Conservation (phyloP, 2,329 filamentous ascomycete species). For the Ploettnerulaceae sp. region DNA sequence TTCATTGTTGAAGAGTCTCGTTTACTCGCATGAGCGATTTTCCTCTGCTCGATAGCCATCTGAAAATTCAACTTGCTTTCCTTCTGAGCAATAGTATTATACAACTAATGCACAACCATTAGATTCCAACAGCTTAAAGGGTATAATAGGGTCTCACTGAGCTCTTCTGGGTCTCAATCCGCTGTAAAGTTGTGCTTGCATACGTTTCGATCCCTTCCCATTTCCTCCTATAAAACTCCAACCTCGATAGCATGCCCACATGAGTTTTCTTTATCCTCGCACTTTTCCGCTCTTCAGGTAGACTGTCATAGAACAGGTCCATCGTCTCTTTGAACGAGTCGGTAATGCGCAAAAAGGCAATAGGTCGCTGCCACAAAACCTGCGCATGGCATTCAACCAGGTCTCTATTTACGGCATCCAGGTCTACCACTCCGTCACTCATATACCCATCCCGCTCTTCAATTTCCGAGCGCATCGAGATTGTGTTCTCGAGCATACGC, state of each 20-base stretch:
- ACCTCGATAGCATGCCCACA: slow-evolving; percentile 46
- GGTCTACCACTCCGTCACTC: slow-evolving; percentile 47
- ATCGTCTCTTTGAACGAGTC: slow-evolving; percentile 43
- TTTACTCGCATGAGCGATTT: slow-evolving; percentile 37
- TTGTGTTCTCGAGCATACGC: slow-evolving; percentile 55
- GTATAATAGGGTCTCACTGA: slow-evolving; percentile 42
- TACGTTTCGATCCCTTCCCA: slow-evolving; percentile 60
- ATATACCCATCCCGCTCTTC: slow-evolving; percentile 44
- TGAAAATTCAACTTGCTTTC: slow-evolving; percentile 59
- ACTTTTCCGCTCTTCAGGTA: slow-evolving; percentile 19
- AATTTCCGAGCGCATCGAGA: slow-evolving; percentile 49
- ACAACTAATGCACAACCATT: slow-evolving; percentile 44
- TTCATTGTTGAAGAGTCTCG: slow-evolving; percentile 53
- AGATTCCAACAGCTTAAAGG: slow-evolving; percentile 5
- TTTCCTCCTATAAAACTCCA: slow-evolving; percentile 58
- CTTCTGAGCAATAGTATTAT: slow-evolving; percentile 61
- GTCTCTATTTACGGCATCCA: slow-evolving; percentile 57
- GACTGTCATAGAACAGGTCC: slow-evolving; percentile 15
- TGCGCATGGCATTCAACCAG: slow-evolving; percentile 60
- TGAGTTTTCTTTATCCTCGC: slow-evolving; percentile 43
- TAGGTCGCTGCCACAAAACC: slow-evolving; percentile 59
- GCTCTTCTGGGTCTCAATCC: slow-evolving; percentile 56
- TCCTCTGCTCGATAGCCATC: slow-evolving; percentile 43
- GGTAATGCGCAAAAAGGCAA: slow-evolving; percentile 54
- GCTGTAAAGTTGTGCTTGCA: slow-evolving; percentile 55